Conservation (phyloP, 768 basidiomycete genomes). For the Calocybe cyanea region DNA sequence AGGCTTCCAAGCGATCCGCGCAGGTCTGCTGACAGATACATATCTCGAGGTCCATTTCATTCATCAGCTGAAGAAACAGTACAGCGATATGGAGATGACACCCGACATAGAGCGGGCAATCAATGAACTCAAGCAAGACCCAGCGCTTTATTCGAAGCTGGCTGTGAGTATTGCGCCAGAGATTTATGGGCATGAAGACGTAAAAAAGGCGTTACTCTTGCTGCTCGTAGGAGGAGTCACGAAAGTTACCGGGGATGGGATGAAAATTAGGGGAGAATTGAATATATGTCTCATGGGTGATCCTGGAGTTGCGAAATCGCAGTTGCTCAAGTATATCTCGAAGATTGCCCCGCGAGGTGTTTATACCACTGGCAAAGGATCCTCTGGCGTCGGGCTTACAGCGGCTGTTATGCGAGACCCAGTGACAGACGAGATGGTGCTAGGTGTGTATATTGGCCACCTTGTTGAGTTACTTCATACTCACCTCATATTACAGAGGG, state of each 20-base stretch:
- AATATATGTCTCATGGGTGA: conserved; percentile 99
- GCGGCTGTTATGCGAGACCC: conserved; percentile 99
- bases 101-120: conserved; percentile 75
- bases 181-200: conserved; percentile 96
- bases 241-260: conserved; percentile 92
- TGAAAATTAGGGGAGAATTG: conserved; percentile 98
- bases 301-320: conserved; percentile 98
- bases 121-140: conserved; percentile 64
- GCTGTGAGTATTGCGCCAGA: conserved; percentile 96
- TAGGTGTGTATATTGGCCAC: conserved; percentile 56
- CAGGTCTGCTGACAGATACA: conserved; percentile 94
- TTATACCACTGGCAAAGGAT: conserved; percentile 98
- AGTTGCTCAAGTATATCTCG: conserved; percentile 95
- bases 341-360: conserved; percentile 97
- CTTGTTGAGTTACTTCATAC: not conserved
- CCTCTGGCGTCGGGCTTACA: conserved; percentile 97
- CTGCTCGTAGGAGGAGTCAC: conserved; percentile 95
- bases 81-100: conserved; percentile 90
- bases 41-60: conserved; percentile 92
- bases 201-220: conserved; percentile 92
- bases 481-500: conserved; percentile 64
- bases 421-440: conserved; percentile 98
- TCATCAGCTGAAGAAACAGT: conserved; percentile 95
- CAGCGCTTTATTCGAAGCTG: conserved; percentile 80
- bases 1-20: conserved; percentile 94